Evolutionary conservation across 1,284 basidiomycete species (phyloP).

Genomic region (Athelia sp.): DNA sequence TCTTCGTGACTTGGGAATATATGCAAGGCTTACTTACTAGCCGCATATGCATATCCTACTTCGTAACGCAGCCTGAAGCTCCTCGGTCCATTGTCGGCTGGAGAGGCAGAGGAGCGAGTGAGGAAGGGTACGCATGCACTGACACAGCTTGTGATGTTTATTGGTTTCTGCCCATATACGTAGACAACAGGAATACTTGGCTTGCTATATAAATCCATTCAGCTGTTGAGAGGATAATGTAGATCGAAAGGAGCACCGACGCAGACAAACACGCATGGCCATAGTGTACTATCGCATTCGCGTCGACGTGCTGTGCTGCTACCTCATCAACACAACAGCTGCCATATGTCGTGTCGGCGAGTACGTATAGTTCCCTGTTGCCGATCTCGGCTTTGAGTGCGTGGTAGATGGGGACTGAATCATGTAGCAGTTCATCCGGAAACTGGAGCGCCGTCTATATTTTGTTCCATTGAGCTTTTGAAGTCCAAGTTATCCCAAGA

Average conservation of each 20-base stretch:
- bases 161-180: constrained; percentile 68
- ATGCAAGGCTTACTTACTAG: constrained; percentile 37
- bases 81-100: constrained; percentile 6
- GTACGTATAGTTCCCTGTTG: constrained; percentile 72
- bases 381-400: constrained; percentile 56
- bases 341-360: constrained; percentile 97
- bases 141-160: constrained; percentile 50
- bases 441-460: constrained; percentile 88
- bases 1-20: constrained; percentile 3
- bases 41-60: constrained; percentile 73
- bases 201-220: no score
- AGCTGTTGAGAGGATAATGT: background rate
- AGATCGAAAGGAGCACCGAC: constrained; percentile 37
- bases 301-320: constrained; percentile 90
- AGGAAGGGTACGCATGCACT: constrained; percentile 35
- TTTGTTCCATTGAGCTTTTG: background rate
- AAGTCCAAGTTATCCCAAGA: constrained; percentile 4
- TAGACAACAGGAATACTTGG: constrained; percentile 70
- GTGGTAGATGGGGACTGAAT: constrained; percentile 86
- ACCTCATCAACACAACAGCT: constrained; percentile 98
- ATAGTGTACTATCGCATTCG: constrained; percentile 91
- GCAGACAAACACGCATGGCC: constrained; percentile 94
- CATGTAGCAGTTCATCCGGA: constrained; percentile 87
- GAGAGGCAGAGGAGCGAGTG: constrained; percentile 11
- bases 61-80: constrained; percentile 67